Evolutionary conservation across 2,329 filamentous ascomycete genomes (phyloP).

Genomic region (Claviceps arundinis): DNA sequence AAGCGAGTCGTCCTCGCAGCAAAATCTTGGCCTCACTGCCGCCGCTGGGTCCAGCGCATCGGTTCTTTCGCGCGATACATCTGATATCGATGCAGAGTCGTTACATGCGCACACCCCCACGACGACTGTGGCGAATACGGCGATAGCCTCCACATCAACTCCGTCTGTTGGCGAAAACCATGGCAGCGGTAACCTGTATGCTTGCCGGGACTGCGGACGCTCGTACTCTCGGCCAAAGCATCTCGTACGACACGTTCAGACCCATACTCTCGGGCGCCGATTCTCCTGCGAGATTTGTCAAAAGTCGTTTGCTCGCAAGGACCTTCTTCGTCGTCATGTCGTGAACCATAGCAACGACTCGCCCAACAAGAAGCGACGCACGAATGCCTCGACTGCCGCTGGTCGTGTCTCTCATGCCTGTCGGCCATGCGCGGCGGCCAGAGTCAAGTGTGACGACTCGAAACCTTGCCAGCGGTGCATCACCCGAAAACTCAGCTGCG

Average conservation of each 20-base stretch:
- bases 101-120: not conserved
- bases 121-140: not conserved
- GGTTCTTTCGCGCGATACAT: not conserved
- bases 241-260: slow-evolving; percentile 37
- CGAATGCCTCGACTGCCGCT: slow-evolving; percentile 29
- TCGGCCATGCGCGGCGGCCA: slow-evolving; percentile 34
- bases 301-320: slow-evolving; percentile 40
- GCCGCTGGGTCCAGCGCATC: not conserved
- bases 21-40: not conserved
- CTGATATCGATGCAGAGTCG: not conserved
- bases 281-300: slow-evolving; percentile 37
- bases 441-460: slow-evolving; percentile 41
- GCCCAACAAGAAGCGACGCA: slow-evolving; percentile 33
- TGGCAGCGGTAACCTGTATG: slow-evolving; percentile 26
- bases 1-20: not conserved
- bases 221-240: slow-evolving; percentile 41
- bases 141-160: slow-evolving; percentile 1
- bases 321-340: slow-evolving; percentile 39
- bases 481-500: slow-evolving; percentile 32
- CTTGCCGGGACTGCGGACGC: slow-evolving; percentile 37
- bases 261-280: slow-evolving; percentile 36
- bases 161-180: slow-evolving; percentile 9
- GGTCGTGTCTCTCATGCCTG: slow-evolving; percentile 41
- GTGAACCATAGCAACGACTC: slow-evolving; percentile 37
- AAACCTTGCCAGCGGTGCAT: slow-evolving; percentile 41